Evolutionary conservation across 2,329 filamentous ascomycete species (phyloP), one percentile per base, ranked within the genome.

Genomic region (Dothideomycetes sp.): DNA sequence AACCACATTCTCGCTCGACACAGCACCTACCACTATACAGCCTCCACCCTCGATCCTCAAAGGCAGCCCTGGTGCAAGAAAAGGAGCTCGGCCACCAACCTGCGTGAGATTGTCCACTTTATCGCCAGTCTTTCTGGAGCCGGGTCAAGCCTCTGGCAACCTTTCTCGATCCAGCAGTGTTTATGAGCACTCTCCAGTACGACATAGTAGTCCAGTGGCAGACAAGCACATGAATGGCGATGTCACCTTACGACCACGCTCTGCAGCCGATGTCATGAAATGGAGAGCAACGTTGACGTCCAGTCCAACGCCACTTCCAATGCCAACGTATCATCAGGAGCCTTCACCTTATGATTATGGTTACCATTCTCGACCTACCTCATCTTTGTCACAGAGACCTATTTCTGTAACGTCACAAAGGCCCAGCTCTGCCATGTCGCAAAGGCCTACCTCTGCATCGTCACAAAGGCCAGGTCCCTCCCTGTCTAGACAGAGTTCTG

Each of bases 1-100:
- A 3, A 66, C 67, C 41, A 64, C 65, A 0, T 67, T 68, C 40
- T 64, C 66, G 40, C 67, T 63, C 64, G 65, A 67, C 52, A 17
- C 45, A 52, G 15, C 60, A 57, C n/a, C n/a, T n/a, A n/a, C n/a
- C n/a, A 9, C 47, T 57, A n/a, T 53, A 56, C 2, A 44, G 2
- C 52, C 53, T 0, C 68, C 64, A 42, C 60, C 64, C 9, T 67
- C 64, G 6, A 63, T 63, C 0, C 33, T 67, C 45, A 68, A 68
- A 48, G 62, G 64, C 1, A 67, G 64, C 33, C 64, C 65, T 1
- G 62, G 59, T 34, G 61, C 62, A 15, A 60, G 64, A 15, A 65
- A 64, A 48, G 62, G 63, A 1, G 64, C 68, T 45, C 53, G 55
- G 27, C 49, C 64, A 28, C 63, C 65, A 45, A 67, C 66, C 30